These are phyloP conservation scores for Rhodotorula paludigena DNA, from an alignment of 768 basidiomycete genomes.

Conservation along the genomic window DNA sequence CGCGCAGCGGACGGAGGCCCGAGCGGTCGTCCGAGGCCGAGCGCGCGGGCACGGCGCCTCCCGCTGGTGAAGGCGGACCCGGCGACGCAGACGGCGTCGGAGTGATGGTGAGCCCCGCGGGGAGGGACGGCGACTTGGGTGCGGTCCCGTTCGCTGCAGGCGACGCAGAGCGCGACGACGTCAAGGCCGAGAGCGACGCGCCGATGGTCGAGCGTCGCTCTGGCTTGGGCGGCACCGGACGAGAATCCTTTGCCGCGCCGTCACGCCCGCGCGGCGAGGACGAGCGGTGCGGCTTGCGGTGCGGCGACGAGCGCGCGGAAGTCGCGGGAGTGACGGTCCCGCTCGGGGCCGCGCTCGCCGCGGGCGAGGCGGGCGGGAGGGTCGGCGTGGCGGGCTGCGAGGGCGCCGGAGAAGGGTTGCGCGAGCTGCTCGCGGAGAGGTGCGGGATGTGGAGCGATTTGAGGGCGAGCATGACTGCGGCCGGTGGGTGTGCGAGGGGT, in stretches of 20 bases:
- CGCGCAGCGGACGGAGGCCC: conserved; percentile 17
- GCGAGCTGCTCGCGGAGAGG: conserved; percentile 34
- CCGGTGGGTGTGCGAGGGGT: not conserved
- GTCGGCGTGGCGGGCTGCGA: conserved; percentile 6
- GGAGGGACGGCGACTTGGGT: conserved; percentile 7
- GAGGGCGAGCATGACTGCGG: conserved; percentile 2
- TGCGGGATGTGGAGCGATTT: conserved; percentile 16
- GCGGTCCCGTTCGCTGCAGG: not conserved
- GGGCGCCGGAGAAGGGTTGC: conserved; percentile 22
- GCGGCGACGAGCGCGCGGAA: too few species aligned
- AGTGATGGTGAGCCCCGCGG: conserved; percentile 11
- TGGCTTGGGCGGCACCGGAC: not conserved
- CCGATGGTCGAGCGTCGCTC: conserved; percentile 14
- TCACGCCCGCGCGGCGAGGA: conserved; percentile 5
- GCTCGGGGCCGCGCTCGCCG: too few species aligned
- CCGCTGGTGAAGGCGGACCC: not conserved
- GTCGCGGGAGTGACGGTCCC: too few species aligned
- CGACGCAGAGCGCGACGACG: conserved; percentile 16
- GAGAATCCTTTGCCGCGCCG: not conserved
- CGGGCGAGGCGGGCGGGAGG: not conserved
- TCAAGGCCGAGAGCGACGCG: conserved; percentile 14
- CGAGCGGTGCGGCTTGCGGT: not conserved
- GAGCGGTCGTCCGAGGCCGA: conserved; percentile 5
- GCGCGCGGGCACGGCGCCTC: not conserved
- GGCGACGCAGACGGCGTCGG: conserved; percentile 5